Conservation (phyloP, 1,284 basidiomycete species). For the Amylostereum chailletii region DNA sequence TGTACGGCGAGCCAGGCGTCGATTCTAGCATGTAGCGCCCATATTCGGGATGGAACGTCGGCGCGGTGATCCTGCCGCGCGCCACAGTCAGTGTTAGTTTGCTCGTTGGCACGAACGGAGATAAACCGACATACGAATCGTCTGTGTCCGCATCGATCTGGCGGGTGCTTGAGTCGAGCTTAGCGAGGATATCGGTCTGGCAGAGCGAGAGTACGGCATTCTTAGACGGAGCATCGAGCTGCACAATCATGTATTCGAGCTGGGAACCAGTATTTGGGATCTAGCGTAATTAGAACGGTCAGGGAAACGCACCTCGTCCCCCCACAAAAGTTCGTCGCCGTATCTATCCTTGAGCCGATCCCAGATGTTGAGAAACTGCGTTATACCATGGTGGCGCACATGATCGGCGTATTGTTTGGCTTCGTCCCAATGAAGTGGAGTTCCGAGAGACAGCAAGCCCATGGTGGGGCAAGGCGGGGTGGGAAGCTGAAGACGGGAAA, state of each 20-base stretch:
- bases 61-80: constrained; percentile 55
- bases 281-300: constrained; percentile 2
- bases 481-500: too few species aligned
- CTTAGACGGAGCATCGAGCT: constrained; percentile 72
- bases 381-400: constrained; percentile 88
- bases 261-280: constrained; percentile 22
- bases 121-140: constrained; percentile 37
- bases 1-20: constrained; percentile 92
- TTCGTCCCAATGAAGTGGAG: constrained; percentile 89
- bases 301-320: constrained; percentile 73
- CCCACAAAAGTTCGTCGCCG: constrained; percentile 97
- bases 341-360: constrained; percentile 83
- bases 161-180: constrained; percentile 64
- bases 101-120: constrained; percentile 1
- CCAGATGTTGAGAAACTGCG: constrained; percentile 94
- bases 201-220: constrained; percentile 86
- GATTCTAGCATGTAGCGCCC: constrained; percentile 99
- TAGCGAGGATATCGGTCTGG: constrained; percentile 89
- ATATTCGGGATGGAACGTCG: constrained; percentile 98
- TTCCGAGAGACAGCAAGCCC: constrained; percentile 94
- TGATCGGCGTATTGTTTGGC: constrained; percentile 85
- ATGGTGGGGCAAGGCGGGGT: constrained; percentile 33
- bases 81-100: constrained; percentile 7
- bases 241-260: constrained; percentile 96
- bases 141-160: constrained; percentile 57